These are phyloP conservation scores for Halophytophthora batemanensis DNA, from an alignment of 352 stramenopile species.

Conservation along the genomic window DNA sequence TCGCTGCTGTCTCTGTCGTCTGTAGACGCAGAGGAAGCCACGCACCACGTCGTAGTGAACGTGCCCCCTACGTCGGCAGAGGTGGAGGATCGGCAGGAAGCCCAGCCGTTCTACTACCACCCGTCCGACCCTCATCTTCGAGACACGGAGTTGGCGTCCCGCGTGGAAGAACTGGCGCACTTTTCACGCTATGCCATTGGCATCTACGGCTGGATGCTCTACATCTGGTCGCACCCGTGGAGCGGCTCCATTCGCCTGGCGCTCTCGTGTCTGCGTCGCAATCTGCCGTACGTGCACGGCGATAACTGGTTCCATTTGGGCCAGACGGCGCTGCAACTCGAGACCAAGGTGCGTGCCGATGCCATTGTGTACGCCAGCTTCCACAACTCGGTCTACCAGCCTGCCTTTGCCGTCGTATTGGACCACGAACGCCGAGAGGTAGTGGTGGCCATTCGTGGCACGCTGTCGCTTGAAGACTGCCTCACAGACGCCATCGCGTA, in stretches of 20 bases:
- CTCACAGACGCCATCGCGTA: slow-evolving; percentile 86
- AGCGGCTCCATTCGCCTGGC: slow-evolving; percentile 69
- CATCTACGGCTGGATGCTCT: slow-evolving; percentile 90
- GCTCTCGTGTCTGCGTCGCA: slow-evolving; percentile 72
- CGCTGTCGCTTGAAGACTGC: slow-evolving; percentile 84
- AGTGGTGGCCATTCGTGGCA: slow-evolving; percentile 80
- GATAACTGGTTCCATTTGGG: slow-evolving; percentile 84
- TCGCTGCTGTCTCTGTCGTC: slow-evolving; percentile 20
- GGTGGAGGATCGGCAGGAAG: slow-evolving; percentile 7
- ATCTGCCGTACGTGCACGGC: slow-evolving; percentile 64
- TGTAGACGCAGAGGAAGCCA: slow-evolving; percentile 17
- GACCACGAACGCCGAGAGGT: slow-evolving; percentile 73
- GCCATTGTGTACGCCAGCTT: slow-evolving; percentile 86
- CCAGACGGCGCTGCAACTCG: slow-evolving; percentile 77
- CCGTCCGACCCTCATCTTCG: slow-evolving; percentile 32
- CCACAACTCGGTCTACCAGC: slow-evolving; percentile 74
- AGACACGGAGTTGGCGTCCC: slow-evolving; percentile 44
- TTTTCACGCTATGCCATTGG: slow-evolving; percentile 84
- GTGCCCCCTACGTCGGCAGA: slow-evolving; percentile 23
- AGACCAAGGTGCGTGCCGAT: slow-evolving; percentile 52
- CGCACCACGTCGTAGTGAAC: slow-evolving; percentile 47
- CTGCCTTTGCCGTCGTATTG: slow-evolving; percentile 78
- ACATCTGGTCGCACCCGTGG: slow-evolving; percentile 88
- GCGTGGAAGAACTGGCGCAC: slow-evolving; percentile 69
- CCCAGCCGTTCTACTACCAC: slow-evolving; percentile 32